These are phyloP conservation scores for Syzygium aromaticum DNA, from an alignment of 345 rosid genomes.

Conservation along the genomic window DNA sequence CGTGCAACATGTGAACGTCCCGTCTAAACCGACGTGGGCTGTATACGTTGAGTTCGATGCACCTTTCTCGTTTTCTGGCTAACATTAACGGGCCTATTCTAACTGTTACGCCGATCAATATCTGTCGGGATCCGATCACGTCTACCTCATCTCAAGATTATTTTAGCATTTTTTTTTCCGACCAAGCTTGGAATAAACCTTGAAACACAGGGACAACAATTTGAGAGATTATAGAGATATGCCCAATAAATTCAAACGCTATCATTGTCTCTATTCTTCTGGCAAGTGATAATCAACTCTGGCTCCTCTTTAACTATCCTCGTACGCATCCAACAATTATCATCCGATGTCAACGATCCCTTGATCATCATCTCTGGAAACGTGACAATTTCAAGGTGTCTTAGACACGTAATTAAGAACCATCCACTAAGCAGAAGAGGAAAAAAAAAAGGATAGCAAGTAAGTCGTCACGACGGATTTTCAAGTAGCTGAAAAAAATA, in stretches of 20 bases:
- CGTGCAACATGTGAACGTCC: fast-evolving
- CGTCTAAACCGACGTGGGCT: not conserved
- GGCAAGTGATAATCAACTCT: not conserved
- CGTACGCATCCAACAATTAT: not conserved
- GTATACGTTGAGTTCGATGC: not conserved
- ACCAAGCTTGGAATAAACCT: not conserved
- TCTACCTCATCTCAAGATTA: not conserved
- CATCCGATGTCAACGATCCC: not conserved
- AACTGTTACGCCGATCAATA: not conserved
- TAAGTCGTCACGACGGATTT: too few relatives aligned
- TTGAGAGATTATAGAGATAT: not conserved
- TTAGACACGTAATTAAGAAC: not conserved
- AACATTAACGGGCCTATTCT: not conserved
- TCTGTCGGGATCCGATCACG: fast-evolving
- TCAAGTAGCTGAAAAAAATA: too few relatives aligned
- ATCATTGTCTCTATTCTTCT: not conserved
- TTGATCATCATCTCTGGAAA: not conserved
- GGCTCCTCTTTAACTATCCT: not conserved
- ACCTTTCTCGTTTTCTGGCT: not conserved
- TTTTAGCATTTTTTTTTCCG: not conserved
- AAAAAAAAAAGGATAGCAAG: too few relatives aligned
- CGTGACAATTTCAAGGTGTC: not conserved
- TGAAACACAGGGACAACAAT: fast-evolving
- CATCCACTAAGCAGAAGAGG: too few relatives aligned
- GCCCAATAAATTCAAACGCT: not conserved